A percentile compares a stretch with the other conserved stretches of the same genome.
Evolutionary conservation across 108 stramenopile genomes (phyloP).

Genomic region (Epipyxis sp.): DNA sequence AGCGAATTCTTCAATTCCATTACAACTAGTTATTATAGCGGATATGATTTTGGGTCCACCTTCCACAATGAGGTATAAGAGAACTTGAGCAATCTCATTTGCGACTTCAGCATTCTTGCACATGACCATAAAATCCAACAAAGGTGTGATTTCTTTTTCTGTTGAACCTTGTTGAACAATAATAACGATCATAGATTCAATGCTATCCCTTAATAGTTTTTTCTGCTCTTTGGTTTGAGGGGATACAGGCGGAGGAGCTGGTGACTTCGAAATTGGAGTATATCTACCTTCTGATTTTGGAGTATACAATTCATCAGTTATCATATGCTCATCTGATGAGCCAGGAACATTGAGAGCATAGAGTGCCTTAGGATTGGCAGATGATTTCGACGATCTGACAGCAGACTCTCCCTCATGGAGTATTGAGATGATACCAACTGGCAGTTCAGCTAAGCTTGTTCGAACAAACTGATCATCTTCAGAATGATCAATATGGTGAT

Average conservation of each 20-base stretch:
- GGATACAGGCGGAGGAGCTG: not conserved
- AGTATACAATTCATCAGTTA: no score
- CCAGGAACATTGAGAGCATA: no score
- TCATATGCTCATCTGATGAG: no score
- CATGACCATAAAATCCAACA: not conserved
- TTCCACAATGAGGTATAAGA: constrained; percentile 16
- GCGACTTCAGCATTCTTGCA: constrained; percentile 1
- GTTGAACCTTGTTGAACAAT: not conserved
- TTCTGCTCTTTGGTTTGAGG: not conserved
- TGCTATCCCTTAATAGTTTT: constrained; percentile 1
- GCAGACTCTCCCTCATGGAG: no score
- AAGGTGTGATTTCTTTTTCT: not conserved
- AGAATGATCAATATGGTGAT: no score
- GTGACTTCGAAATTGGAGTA: no score
- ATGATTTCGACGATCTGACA: no score
- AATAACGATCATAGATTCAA: not conserved
- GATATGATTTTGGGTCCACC: not conserved
- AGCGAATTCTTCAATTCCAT: constrained; percentile 1
- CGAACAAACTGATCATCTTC: no score
- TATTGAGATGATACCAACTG: no score
- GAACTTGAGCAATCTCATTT: constrained; percentile 5
- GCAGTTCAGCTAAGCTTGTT: no score
- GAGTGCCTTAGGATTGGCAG: no score
- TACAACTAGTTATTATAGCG: not conserved
- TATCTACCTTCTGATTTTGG: no score